Percentiles rank a stretch among this genome's conserved stretches.
phyloP scores from a whole-genome alignment of 352 stramenopile genomes.

The Phytophthora europaea region DNA sequence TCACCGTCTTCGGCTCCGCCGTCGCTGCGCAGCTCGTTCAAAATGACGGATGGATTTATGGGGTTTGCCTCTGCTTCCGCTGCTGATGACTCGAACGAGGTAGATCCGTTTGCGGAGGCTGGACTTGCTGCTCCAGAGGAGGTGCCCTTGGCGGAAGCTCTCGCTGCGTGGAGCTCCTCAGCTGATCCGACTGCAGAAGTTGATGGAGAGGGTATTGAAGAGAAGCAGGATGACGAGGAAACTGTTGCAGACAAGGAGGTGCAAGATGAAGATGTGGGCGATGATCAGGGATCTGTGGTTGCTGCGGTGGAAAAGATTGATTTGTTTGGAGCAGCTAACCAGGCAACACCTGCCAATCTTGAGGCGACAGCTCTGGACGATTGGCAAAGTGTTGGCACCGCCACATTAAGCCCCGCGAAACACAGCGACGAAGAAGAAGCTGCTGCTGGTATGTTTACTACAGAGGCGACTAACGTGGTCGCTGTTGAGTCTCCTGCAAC shows the following conservation, averaged over 20 bases:
- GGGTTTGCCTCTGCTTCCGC: conserved; percentile 18
- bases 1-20: conserved; percentile 32
- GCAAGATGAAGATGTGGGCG: background rate
- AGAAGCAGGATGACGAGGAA: conserved; percentile 1
- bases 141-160: conserved; percentile 36
- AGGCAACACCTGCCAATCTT: background rate
- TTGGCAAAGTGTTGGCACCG: background rate
- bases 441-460: background rate
- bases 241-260: conserved; percentile 3
- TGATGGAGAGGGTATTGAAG: conserved; percentile 9
- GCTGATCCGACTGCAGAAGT: conserved; percentile 1
- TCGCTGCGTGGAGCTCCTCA: conserved; percentile 35
- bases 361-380: background rate
- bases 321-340: background rate
- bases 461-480: background rate
- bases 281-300: background rate
- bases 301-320: background rate
- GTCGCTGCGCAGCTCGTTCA: conserved; percentile 47
- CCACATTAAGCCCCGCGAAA: background rate
- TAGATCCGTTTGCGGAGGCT: conserved; percentile 46
- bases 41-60: conserved; percentile 26
- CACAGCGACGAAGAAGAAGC: background rate
- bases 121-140: conserved; percentile 34
- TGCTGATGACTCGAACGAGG: conserved; percentile 23
- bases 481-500: background rate